phyloP scores from a whole-genome alignment of 1,284 basidiomycete species.

The Cutaneotrichosporon cavernicola region DNA sequence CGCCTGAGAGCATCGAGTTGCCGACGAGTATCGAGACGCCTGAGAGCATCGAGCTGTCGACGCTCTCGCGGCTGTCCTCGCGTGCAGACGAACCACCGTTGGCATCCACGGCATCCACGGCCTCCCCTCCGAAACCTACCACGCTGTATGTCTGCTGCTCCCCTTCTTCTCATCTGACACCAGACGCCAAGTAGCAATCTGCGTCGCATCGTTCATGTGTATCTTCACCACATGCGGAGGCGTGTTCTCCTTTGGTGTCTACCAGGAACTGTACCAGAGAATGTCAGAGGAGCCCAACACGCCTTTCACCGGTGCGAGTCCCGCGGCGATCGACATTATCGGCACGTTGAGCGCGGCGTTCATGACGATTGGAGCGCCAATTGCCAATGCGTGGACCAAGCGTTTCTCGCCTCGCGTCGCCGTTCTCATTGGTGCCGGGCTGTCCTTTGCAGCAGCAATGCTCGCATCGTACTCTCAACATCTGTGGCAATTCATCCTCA shows the following conservation, averaged over 20 bases:
- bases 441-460: conserved; percentile 27
- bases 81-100: background rate
- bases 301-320: conserved; percentile 32
- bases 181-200: conserved; percentile 26
- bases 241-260: conserved; percentile 40
- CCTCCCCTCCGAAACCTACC: background rate
- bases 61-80: background rate
- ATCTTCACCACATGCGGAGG: conserved; percentile 38
- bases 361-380: conserved; percentile 34
- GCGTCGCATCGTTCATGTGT: conserved; percentile 26
- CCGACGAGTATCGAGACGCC: background rate
- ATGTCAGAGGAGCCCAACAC: conserved; percentile 26
- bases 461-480: conserved; percentile 27
- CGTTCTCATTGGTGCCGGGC: conserved; percentile 26
- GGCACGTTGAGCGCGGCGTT: conserved; percentile 37
- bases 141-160: background rate
- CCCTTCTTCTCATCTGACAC: background rate
- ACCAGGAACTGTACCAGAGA: conserved; percentile 39
- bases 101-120: background rate
- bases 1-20: background rate
- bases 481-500: conserved; percentile 40
- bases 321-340: conserved; percentile 36
- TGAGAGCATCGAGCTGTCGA: background rate
- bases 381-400: conserved; percentile 32
- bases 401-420: conserved; percentile 28